Conservation (phyloP, 2,329 filamentous ascomycete genomes). For the Talaromyces sp. region DNA sequence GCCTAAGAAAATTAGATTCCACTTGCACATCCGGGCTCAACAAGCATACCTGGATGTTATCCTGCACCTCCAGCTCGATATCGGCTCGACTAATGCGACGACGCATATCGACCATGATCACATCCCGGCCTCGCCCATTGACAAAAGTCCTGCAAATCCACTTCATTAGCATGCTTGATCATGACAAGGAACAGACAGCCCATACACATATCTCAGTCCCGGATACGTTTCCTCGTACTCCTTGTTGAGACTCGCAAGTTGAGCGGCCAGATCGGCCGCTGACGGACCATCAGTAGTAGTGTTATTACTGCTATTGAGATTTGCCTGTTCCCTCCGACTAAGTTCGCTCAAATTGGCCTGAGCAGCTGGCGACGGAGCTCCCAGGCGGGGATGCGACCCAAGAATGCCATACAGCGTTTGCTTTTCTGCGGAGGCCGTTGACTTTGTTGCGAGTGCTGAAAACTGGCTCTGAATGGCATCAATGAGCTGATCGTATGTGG, state of each 20-base stretch:
- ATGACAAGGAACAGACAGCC: background rate
- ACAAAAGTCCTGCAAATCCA: constrained; percentile 65
- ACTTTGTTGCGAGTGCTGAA: constrained; percentile 52
- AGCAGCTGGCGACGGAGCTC: constrained; percentile 46
- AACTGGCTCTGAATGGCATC: constrained; percentile 61
- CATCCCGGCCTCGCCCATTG: constrained; percentile 68
- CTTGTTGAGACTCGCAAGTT: constrained; percentile 61
- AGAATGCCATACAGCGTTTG: constrained; percentile 66
- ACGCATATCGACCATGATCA: constrained; percentile 80
- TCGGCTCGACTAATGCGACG: constrained; percentile 66
- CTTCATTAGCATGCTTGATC: background rate
- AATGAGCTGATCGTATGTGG: constrained; percentile 67
- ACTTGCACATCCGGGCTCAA: background rate
- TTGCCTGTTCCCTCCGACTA: constrained; percentile 76
- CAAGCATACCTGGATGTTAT: constrained; percentile 68
- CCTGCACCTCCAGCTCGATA: constrained; percentile 62
- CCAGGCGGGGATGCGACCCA: constrained; percentile 76
- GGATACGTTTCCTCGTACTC: constrained; percentile 80
- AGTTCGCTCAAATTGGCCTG: constrained; percentile 67
- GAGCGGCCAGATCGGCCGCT: constrained; percentile 49
- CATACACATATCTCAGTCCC: constrained; percentile 70
- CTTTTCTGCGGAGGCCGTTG: constrained; percentile 45
- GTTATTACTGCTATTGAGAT: constrained; percentile 51
- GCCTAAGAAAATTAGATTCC: constrained; percentile 49
- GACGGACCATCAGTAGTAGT: constrained; percentile 37